Evolutionary conservation across 2,329 filamentous ascomycete genomes (phyloP).

Genomic region (Pseudogymnoascus sp.): DNA sequence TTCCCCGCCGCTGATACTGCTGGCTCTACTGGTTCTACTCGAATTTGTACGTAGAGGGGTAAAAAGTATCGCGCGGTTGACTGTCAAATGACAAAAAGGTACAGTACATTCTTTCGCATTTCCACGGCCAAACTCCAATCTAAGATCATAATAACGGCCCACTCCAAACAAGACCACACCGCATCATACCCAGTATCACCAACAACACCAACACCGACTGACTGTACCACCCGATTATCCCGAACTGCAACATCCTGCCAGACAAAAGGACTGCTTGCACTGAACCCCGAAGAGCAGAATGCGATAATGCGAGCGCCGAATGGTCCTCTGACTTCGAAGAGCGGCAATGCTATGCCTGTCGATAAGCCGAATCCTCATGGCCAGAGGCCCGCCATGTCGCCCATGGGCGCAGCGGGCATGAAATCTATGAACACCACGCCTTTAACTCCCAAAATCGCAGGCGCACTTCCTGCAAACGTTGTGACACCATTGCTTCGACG

Average conservation of each 20-base stretch:
- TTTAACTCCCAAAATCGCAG: constrained; percentile 50
- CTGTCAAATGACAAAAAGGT: neutral
- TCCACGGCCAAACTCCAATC: constrained; percentile 4
- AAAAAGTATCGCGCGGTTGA: neutral
- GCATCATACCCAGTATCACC: constrained; percentile 8
- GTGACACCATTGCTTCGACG: constrained; percentile 32
- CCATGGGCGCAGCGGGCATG: constrained; percentile 54
- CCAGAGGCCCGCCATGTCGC: constrained; percentile 57
- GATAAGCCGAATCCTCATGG: constrained; percentile 44
- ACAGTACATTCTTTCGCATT: constrained; percentile 2
- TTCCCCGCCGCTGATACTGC: neutral
- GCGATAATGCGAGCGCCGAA: constrained; percentile 37
- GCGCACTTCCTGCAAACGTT: constrained; percentile 23
- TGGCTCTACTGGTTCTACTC: neutral
- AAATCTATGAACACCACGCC: constrained; percentile 45
- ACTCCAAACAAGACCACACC: constrained; percentile 7
- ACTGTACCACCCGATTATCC: constrained; percentile 16
- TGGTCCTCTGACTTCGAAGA: constrained; percentile 19
- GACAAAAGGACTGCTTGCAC: neutral
- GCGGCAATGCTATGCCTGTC: constrained; percentile 34
- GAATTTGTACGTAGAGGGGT: neutral
- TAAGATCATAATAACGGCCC: constrained; percentile 5
- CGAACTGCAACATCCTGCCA: constrained; percentile 17
- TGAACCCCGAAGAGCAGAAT: constrained; percentile 29
- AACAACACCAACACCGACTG: constrained; percentile 13